Conservation (phyloP, 2,329 filamentous ascomycete species). For the Cadophora malorum region DNA sequence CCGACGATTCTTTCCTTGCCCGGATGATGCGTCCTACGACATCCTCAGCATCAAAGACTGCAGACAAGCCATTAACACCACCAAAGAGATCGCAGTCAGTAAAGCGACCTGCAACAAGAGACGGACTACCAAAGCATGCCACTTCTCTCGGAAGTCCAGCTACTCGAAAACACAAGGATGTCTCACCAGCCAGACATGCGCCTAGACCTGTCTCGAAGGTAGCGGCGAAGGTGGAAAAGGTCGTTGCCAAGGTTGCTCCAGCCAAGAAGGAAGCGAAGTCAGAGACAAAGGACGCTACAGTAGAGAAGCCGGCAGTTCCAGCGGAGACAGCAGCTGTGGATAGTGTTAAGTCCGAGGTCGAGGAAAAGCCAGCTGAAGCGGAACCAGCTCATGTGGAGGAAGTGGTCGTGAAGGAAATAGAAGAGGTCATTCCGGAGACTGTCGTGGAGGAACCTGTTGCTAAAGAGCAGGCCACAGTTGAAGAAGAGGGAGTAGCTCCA, state of each 20-base stretch:
- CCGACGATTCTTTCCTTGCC: constrained; percentile 77
- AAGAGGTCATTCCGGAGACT: constrained; percentile 33
- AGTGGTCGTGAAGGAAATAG: constrained; percentile 10
- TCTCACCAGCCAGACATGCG: constrained; percentile 24
- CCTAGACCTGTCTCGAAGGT: constrained; percentile 26
- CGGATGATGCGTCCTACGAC: constrained; percentile 83
- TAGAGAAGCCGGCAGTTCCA: constrained; percentile 16
- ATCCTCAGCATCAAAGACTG: constrained; percentile 69
- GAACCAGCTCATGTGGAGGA: constrained; percentile 28
- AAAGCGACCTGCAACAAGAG: constrained; percentile 39
- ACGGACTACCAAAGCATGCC: constrained; percentile 36
- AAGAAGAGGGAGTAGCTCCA: constrained; percentile 29
- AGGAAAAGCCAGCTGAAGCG: constrained; percentile 25
- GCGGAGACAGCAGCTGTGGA: constrained; percentile 24
- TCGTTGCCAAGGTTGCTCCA: constrained; percentile 13
- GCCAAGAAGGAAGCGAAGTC: constrained; percentile 17
- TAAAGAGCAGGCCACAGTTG: constrained; percentile 35
- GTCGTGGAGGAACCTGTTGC: constrained; percentile 32
- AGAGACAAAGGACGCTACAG: neutral
- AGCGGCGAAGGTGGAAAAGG: constrained; percentile 24
- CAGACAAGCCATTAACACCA: constrained; percentile 64
- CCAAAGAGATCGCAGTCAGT: constrained; percentile 41
- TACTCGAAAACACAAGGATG: constrained; percentile 28
- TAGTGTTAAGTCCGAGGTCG: constrained; percentile 24
- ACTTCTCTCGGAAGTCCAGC: constrained; percentile 29